A percentile compares a stretch with the other conserved stretches of the same genome.
phyloP scores from a whole-genome alignment of 805 yeast genomes.

The Ogataea paradorogensis region DNA sequence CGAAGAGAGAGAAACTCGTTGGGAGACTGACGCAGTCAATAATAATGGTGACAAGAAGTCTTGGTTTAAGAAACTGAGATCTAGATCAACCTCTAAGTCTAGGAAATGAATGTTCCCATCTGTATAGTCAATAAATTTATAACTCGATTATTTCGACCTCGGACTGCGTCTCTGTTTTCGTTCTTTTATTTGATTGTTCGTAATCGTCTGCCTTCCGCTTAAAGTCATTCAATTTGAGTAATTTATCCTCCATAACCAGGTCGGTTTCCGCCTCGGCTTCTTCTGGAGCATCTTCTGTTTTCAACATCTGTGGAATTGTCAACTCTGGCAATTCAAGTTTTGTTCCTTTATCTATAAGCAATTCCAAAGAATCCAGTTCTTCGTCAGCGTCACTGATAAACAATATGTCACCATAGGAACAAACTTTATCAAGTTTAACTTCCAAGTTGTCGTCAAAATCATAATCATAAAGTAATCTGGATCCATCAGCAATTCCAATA shows the following conservation, averaged over 20 bases:
- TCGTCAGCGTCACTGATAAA: constrained; percentile 82
- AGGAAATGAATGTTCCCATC: constrained; percentile 9
- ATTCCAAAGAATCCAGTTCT: constrained; percentile 55
- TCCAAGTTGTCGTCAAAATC: constrained; percentile 81
- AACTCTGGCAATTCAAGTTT: constrained; percentile 24
- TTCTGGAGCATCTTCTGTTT: constrained; percentile 16
- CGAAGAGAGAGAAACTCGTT: constrained; percentile 32
- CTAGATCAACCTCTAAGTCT: constrained; percentile 26
- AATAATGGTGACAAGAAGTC: constrained; percentile 26
- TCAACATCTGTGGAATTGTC: constrained; percentile 20
- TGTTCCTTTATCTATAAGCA: constrained; percentile 40
- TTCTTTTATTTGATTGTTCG: constrained; percentile 16
- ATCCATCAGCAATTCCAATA: constrained; percentile 46
- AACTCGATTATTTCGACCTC: constrained; percentile 9
- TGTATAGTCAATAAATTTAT: neutral
- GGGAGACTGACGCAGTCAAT: constrained; percentile 22
- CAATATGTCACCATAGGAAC: constrained; percentile 59
- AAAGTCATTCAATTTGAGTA: constrained; percentile 17
- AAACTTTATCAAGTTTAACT: constrained; percentile 44
- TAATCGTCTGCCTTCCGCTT: constrained; percentile 14
- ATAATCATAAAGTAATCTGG: constrained; percentile 70
- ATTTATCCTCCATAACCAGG: constrained; percentile 18
- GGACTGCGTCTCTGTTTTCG: constrained; percentile 10
- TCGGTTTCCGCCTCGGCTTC: constrained; percentile 25
- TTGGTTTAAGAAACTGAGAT: constrained; percentile 46